Base-by-base conservation (phyloP, 2,329 filamentous ascomycete genomes). In the Arthrobotrys sinensis region DNA sequence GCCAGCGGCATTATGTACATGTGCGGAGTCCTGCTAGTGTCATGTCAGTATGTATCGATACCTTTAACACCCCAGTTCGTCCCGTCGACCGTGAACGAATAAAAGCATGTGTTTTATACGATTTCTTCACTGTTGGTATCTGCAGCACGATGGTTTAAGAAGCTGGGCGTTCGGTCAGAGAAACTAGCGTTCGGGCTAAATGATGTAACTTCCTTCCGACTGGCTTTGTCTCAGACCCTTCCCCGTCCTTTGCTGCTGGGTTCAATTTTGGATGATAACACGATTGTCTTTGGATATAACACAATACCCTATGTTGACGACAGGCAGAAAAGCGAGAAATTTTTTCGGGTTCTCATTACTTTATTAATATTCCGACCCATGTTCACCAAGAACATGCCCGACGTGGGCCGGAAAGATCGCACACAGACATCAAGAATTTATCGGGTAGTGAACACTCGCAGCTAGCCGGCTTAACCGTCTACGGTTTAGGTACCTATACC, bases 161-260 rank as follows among this genome's bases (percentile, higher is more conserved):
- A 76, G 63, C 57, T 69, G 53, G 60, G 73, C 57, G 32, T 66
- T 66, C 65, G 40, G 66, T 40, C 66, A 66, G 46, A 53, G 24
- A 60, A 53, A 62, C 60, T 77, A 70, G 73, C 55, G 57, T 68
- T 43, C 40, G 65, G 46, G 73, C 64, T 70, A 70, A 70, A 71
- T 77, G 73, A 77, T 77, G 73, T 70, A 77, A 77, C 73, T 77
- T 50, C 66, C 73, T 77, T 77, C 66, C 73, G 65, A 77, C 73
- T 77, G 60, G 73, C 50, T 77, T 32, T 77, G 73, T 71, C 73
- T 77, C 73, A 77, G 73, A 66, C 66, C 73, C 65, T 77, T 70
- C 52, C 66, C 48, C 45, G 53, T 66, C 62, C n/a, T 62, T 45
- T 70, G 7, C 34, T 38, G 14, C 50, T 36, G 32, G 12, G 14